Base-by-base conservation (phyloP, 345 rosid species). In the Barbarea vulgaris region DNA sequence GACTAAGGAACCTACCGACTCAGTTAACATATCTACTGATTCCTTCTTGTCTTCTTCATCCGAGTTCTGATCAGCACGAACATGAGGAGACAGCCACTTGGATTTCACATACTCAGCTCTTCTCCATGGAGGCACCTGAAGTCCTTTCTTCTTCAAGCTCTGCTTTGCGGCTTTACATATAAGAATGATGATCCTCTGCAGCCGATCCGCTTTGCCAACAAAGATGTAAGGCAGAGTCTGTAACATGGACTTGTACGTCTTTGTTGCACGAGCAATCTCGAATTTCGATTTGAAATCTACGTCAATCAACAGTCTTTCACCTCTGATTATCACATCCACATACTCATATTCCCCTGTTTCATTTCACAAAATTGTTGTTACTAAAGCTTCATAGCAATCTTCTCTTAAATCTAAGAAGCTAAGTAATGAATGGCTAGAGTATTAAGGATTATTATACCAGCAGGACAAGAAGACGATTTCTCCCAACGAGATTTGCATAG, bases 401-500 rank as follows among this genome's bases (percentile, higher is more conserved):
- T 50, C 54, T 9, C 25, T 19, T n/a, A n/a, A 19, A 55, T 5
- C 10, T 15, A 33, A 58, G 17, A 18, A 61, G 50, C 33, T 37
- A 61, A 39, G 19, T 22, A 60, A 55, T 28, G 37, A 62, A 4
- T n/a, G n/a, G n/a, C n/a, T n/a, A n/a, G n/a, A n/a, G n/a, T n/a
- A n/a, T n/a, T 41, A 69, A 3, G n/a, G 31, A 62, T 17, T n/a
- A n/a, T 28, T 9, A 42, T 85, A 94, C 98, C 96, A 46, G 97
- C 87, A 52, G 90, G 94, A 78, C 73, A 84, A 34, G 87, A 81
- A 60, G 85, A 75, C 4, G 91, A 75, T 77, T 87, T 90, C 63
- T 87, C 99, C 98, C 98, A 95, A 46, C 86, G 89, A 77, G 96
- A 88, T 77, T 80, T 95, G 89, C 98, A 92, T 47, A 86, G 71